These are phyloP conservation scores for Platanus orientalis DNA, from an alignment of 164 flowering plant species.

Conservation along the genomic window DNA sequence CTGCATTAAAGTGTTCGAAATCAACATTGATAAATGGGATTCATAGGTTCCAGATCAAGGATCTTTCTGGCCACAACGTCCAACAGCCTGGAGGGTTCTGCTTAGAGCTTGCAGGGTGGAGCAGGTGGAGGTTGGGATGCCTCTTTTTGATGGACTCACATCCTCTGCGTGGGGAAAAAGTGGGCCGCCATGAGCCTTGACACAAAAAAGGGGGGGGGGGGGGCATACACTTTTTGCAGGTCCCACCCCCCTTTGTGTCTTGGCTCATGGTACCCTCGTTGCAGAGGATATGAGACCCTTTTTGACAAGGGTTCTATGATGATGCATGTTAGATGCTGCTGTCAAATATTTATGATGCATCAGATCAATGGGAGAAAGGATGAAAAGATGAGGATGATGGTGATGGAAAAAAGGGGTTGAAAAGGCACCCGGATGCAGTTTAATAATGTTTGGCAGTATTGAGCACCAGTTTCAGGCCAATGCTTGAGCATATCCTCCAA, in stretches of 20 bases:
- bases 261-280: too few species aligned
- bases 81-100: constrained; percentile 57
- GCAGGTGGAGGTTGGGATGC: constrained; percentile 26
- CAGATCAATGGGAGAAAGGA: constrained; percentile 71
- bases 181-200: too few species aligned
- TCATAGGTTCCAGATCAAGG: constrained; percentile 40
- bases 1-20: constrained; percentile 32
- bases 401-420: constrained; percentile 33
- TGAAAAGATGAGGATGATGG: constrained; percentile 39
- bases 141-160: too few species aligned
- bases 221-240: too few species aligned
- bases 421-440: constrained; percentile 51
- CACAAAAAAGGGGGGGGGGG: too few species aligned
- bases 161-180: too few species aligned
- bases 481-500: constrained; percentile 3
- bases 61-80: constrained; percentile 27
- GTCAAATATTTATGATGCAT: constrained; percentile 68
- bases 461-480: constrained; percentile 14
- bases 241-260: too few species aligned
- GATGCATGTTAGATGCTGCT: constrained; percentile 43
- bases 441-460: constrained; percentile 18
- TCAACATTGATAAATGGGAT: constrained; percentile 38
- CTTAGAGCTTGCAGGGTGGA: constrained; percentile 68
- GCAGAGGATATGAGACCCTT: too few species aligned
- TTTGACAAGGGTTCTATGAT: constrained; percentile 16